Percentiles rank a stretch among this genome's conserved stretches.
Conservation (phyloP, 1,284 basidiomycete genomes). For the Austropuccinia psidii region DNA sequence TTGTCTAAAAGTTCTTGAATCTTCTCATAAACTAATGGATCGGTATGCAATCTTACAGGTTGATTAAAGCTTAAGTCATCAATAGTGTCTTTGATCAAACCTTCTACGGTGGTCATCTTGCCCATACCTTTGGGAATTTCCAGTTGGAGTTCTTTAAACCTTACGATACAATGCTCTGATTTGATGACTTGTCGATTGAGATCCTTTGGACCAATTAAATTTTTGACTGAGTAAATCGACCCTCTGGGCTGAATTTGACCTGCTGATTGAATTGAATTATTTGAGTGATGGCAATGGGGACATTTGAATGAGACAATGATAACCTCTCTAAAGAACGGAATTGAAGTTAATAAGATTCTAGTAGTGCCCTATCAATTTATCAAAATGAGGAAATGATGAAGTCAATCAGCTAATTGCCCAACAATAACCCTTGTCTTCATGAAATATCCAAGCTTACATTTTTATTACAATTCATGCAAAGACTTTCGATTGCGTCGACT, state of each 20-base stretch:
- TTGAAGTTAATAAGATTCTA: constrained; percentile 80
- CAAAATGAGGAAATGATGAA: background rate
- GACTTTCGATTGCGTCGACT: constrained; percentile 60
- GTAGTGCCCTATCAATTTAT: constrained; percentile 64
- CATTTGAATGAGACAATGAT: constrained; percentile 95
- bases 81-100: constrained; percentile 74
- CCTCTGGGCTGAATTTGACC: constrained; percentile 63
- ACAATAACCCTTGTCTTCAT: too few species aligned
- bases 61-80: constrained; percentile 78
- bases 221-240: constrained; percentile 67
- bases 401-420: background rate
- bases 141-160: constrained; percentile 79
- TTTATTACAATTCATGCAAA: constrained; percentile 89
- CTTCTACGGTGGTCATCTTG: constrained; percentile 74
- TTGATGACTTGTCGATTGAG: constrained; percentile 91
- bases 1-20: constrained; percentile 68
- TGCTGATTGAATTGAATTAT: constrained; percentile 93
- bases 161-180: constrained; percentile 70
- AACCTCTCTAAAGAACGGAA: constrained; percentile 92
- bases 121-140: constrained; percentile 73
- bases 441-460: constrained; percentile 42
- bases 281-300: constrained; percentile 78
- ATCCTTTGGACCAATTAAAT: constrained; percentile 62
- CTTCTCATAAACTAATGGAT: constrained; percentile 65
- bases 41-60: constrained; percentile 73